phyloP scores from a whole-genome alignment of 805 yeast genomes.

The Nakazawaea ishiwadae region DNA sequence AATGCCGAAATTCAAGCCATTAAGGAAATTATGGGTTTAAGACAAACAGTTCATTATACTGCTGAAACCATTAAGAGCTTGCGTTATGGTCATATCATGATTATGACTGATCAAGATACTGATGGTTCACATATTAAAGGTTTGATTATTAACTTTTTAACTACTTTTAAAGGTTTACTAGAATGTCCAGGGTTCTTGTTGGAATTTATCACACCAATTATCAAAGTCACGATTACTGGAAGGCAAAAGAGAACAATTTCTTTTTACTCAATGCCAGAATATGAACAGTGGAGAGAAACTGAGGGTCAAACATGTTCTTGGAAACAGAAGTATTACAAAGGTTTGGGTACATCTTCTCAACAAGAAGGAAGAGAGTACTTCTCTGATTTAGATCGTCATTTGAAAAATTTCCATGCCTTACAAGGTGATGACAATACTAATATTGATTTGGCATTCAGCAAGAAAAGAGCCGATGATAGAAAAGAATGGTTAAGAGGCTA shows the following conservation, averaged over 20 bases:
- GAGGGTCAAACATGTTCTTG: slow-evolving; percentile 75
- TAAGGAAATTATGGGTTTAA: slow-evolving; percentile 92
- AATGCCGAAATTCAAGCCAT: slow-evolving; percentile 94
- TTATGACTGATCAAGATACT: slow-evolving; percentile 99
- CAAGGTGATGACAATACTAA: slow-evolving; percentile 70
- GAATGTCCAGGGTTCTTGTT: slow-evolving; percentile 87
- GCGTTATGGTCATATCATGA: slow-evolving; percentile 96
- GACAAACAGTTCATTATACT: slow-evolving; percentile 78
- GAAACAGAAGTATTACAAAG: slow-evolving; percentile 95
- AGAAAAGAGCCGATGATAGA: slow-evolving; percentile 94
- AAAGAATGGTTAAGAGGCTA: slow-evolving; percentile 94
- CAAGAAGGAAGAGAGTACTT: slow-evolving; percentile 87
- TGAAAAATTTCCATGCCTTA: slow-evolving; percentile 78
- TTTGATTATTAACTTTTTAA: slow-evolving; percentile 81
- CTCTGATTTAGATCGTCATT: slow-evolving; percentile 75
- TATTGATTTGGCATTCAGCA: slow-evolving; percentile 91
- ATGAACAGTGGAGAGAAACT: slow-evolving; percentile 85
- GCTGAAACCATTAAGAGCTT: slow-evolving; percentile 60
- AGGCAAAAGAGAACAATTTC: slow-evolving; percentile 52
- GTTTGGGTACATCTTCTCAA: slow-evolving; percentile 91
- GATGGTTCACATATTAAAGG: slow-evolving; percentile 99
- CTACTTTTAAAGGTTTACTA: slow-evolving; percentile 89
- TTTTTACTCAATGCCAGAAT: slow-evolving; percentile 94
- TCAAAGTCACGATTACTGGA: slow-evolving; percentile 78
- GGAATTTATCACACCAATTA: slow-evolving; percentile 95